Percentiles rank a stretch among this genome's conserved stretches.
These are phyloP conservation scores for Cucurbita moschata DNA, from an alignment of 306 rosid species.

Conservation along the genomic window DNA sequence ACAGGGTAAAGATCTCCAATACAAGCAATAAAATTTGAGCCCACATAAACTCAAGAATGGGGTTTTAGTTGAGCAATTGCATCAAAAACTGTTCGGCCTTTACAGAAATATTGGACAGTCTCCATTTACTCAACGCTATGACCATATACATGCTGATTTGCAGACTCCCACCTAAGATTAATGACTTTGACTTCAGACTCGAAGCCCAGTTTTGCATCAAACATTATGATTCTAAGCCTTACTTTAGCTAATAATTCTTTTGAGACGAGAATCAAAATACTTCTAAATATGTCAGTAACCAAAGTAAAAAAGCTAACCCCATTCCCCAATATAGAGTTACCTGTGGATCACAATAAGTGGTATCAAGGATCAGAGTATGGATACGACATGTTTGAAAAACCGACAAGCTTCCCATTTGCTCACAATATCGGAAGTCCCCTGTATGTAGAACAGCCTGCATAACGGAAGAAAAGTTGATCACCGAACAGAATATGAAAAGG, in stretches of 20 bases:
- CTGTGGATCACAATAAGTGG: conserved; percentile 88
- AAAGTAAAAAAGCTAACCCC: neutral
- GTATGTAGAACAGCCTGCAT: conserved; percentile 75
- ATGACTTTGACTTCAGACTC: neutral
- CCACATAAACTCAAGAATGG: neutral
- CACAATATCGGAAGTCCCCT: conserved; percentile 79
- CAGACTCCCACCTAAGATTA: neutral
- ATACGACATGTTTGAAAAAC: conserved; percentile 34
- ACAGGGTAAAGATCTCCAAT: too few relatives aligned
- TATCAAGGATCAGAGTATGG: conserved; percentile 71
- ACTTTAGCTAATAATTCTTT: neutral
- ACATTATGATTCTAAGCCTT: neutral
- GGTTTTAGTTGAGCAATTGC: neutral
- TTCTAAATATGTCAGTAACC: neutral
- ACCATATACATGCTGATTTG: neutral
- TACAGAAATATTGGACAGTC: neutral
- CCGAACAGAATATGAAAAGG: conserved; percentile 3
- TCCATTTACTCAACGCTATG: neutral
- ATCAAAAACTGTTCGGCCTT: neutral
- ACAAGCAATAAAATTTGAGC: neutral
- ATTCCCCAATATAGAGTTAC: conserved; percentile 25
- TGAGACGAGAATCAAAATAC: neutral
- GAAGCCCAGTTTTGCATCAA: neutral
- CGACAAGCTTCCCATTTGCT: conserved; percentile 38
- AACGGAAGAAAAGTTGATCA: conserved; percentile 1